These are phyloP conservation scores for Solanum medicagineum DNA, from an alignment of 257 asterid species.

Conservation along the genomic window DNA sequence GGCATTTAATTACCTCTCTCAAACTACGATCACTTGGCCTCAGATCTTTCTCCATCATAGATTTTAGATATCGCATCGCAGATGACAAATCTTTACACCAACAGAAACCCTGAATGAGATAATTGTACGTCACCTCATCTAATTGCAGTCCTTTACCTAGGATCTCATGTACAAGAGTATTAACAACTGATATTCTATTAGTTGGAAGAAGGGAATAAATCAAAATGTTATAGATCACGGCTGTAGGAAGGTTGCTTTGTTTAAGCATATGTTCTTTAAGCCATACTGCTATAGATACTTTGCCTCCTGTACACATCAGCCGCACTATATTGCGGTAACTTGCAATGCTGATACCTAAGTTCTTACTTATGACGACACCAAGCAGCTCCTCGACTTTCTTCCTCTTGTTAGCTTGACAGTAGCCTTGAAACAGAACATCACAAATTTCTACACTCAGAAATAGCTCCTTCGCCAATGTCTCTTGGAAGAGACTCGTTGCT, in stretches of 20 bases:
- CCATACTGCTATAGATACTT: conserved; percentile 26
- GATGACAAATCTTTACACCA: conserved; percentile 19
- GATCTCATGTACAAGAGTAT: conserved; percentile 20
- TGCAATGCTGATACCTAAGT: conserved; percentile 29
- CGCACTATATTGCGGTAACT: conserved; percentile 43
- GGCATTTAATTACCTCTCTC: conserved; percentile 30
- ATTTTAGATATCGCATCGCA: conserved; percentile 27
- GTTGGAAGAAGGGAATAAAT: conserved; percentile 38
- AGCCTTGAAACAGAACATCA: conserved; percentile 30
- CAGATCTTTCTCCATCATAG: conserved; percentile 43
- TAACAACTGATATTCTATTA: conserved; percentile 14
- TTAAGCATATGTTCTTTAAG: conserved; percentile 42
- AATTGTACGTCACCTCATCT: conserved; percentile 45
- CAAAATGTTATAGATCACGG: conserved; percentile 37
- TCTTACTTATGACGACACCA: conserved; percentile 38
- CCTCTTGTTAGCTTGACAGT: conserved; percentile 26
- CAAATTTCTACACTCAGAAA: conserved; percentile 19
- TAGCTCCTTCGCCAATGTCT: conserved; percentile 18
- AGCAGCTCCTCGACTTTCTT: conserved; percentile 33
- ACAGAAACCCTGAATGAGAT: conserved; percentile 35
- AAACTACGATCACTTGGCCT: conserved; percentile 56
- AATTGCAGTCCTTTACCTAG: conserved; percentile 28
- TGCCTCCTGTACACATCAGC: conserved; percentile 26
- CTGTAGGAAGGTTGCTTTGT: conserved; percentile 21
- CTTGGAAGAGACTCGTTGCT: conserved; percentile 34